These are phyloP conservation scores for Gracilaria caudata DNA, from an alignment of 23 red algal genomes.

Conservation along the genomic window DNA sequence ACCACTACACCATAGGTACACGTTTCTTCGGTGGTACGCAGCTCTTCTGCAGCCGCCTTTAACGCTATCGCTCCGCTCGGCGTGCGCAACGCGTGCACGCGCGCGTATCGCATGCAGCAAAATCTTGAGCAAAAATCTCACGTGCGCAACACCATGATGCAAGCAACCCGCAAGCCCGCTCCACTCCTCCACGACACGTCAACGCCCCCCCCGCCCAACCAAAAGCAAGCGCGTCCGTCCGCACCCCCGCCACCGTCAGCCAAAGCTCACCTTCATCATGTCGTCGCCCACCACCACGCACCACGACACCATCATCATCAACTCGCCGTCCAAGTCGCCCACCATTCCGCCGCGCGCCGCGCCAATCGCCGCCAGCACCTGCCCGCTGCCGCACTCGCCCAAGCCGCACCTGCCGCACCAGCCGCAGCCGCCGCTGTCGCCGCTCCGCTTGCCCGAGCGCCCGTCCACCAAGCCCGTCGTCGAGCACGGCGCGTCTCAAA, in stretches of 20 bases:
- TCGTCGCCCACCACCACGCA: constrained; percentile 24
- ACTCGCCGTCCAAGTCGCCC: constrained; percentile 21
- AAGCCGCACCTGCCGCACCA: constrained; percentile 30
- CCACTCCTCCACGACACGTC: no score
- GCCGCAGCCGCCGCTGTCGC: constrained; percentile 12
- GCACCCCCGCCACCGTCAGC: background rate
- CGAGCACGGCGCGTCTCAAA: background rate
- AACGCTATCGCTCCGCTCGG: background rate
- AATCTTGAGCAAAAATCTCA: constrained; percentile 18
- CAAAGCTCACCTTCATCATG: background rate
- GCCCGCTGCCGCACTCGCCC: constrained; percentile 22
- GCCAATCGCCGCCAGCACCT: background rate
- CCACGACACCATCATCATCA: constrained; percentile 29
- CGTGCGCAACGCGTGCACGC: background rate
- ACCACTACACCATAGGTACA: constrained; percentile 70
- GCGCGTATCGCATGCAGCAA: background rate
- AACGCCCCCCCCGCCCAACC: no score
- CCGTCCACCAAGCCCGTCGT: background rate
- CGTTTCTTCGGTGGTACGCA: background rate
- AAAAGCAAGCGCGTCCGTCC: no score
- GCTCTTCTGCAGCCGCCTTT: no score
- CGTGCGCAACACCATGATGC: no score
- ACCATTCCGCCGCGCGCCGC: constrained; percentile 7
- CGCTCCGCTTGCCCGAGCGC: constrained; percentile 16
- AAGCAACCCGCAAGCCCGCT: no score